These are phyloP conservation scores for Taphrina communis DNA, from an alignment of 1,139 yeast species.

Conservation along the genomic window DNA sequence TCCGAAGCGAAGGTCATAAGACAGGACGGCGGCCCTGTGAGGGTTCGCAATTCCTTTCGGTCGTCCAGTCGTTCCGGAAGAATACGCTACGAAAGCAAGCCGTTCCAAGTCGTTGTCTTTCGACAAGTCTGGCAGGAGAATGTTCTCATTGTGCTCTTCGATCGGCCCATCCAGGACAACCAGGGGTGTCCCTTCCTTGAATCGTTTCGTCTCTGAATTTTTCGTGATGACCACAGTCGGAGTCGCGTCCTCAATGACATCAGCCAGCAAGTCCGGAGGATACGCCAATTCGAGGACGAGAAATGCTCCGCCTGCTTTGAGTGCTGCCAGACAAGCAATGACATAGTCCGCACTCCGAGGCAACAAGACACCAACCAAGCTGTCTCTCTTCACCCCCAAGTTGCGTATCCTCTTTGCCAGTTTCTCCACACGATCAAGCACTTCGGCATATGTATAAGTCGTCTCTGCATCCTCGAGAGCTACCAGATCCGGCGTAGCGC, in stretches of 20 bases:
- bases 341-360: conserved; percentile 35
- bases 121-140: conserved; percentile 5
- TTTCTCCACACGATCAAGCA: conserved; percentile 9
- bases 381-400: conserved; percentile 24
- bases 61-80: conserved; percentile 31
- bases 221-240: conserved; percentile 24
- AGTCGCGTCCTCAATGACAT: conserved; percentile 26
- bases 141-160: not conserved
- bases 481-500: conserved; percentile 15
- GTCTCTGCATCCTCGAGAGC: conserved; percentile 22
- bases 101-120: conserved; percentile 31
- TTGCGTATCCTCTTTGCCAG: conserved; percentile 20
- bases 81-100: conserved; percentile 30
- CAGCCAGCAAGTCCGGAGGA: conserved; percentile 54
- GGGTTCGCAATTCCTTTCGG: conserved; percentile 36
- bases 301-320: conserved; percentile 31
- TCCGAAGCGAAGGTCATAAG: conserved; percentile 25
- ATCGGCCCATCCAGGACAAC: conserved; percentile 17
- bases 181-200: conserved; percentile 3
- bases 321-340: conserved; percentile 31
- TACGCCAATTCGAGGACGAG: conserved; percentile 60
- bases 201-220: conserved; percentile 3
- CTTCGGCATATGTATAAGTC: conserved; percentile 25
- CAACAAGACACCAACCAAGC: conserved; percentile 26
- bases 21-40: conserved; percentile 32